Evolutionary conservation across 2,329 filamentous ascomycete species (phyloP).

Genomic region (Amylocarpus encephaloides): DNA sequence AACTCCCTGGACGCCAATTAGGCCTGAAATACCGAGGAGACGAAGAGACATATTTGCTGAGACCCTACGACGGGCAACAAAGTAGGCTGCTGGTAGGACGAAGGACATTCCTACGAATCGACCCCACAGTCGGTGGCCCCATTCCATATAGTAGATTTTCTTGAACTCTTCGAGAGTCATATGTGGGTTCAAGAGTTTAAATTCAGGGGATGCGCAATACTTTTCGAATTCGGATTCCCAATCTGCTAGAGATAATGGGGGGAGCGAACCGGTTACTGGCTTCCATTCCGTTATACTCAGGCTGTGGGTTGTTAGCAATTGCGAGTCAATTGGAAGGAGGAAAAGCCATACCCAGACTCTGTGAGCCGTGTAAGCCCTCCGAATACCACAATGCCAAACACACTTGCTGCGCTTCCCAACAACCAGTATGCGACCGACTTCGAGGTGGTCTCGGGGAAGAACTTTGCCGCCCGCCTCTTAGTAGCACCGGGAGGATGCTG

Average conservation of each 20-base stretch:
- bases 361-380: slow-evolving; percentile 90
- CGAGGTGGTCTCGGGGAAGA: slow-evolving; percentile 50
- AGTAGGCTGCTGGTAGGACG: slow-evolving; percentile 80
- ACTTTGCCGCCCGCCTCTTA: slow-evolving; percentile 9
- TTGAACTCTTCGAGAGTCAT: slow-evolving; percentile 96
- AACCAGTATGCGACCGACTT: slow-evolving; percentile 88
- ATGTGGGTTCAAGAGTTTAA: slow-evolving; percentile 81
- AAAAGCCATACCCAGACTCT: slow-evolving; percentile 74
- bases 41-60: slow-evolving; percentile 70
- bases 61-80: slow-evolving; percentile 73
- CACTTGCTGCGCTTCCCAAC: slow-evolving; percentile 80
- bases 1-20: slow-evolving; percentile 92
- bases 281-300: slow-evolving; percentile 99
- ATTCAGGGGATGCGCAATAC: slow-evolving; percentile 90
- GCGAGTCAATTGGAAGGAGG: neutral
- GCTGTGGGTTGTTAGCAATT: slow-evolving; percentile 39
- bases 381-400: slow-evolving; percentile 95
- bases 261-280: slow-evolving; percentile 86
- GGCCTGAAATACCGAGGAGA: slow-evolving; percentile 72
- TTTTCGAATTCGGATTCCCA: slow-evolving; percentile 93
- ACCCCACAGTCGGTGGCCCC: slow-evolving; percentile 92
- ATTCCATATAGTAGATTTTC: slow-evolving; percentile 99
- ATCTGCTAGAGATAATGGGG: slow-evolving; percentile 68
- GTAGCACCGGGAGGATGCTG: slow-evolving; percentile 7
- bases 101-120: slow-evolving; percentile 86